Percentiles rank a stretch among this genome's conserved stretches.
phyloP scores from a whole-genome alignment of 1,284 basidiomycete species.

The Leccinum insolens region DNA sequence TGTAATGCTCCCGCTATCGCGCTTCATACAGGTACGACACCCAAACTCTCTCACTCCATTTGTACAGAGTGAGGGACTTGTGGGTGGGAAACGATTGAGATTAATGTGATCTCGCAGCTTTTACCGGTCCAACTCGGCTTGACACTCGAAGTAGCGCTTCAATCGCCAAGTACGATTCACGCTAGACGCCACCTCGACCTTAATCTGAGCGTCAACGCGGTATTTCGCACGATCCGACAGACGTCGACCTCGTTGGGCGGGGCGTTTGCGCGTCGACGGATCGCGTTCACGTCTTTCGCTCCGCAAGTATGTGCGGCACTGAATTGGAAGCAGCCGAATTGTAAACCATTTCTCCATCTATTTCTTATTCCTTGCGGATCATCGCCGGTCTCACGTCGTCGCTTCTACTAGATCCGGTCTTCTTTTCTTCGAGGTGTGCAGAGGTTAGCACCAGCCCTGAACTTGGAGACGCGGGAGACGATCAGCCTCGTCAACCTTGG shows the following conservation, averaged over 20 bases:
- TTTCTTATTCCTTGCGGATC: slow-evolving; percentile 20
- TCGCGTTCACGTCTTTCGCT: slow-evolving; percentile 88
- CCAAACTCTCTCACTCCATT: slow-evolving; percentile 5
- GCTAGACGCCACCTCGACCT: slow-evolving; percentile 63
- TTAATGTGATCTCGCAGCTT: slow-evolving; percentile 45
- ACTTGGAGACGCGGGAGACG: slow-evolving; percentile 48
- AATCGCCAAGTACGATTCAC: slow-evolving; percentile 37
- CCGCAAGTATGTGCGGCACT: slow-evolving; percentile 87
- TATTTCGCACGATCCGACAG: slow-evolving; percentile 82
- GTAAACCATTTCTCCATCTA: slow-evolving; percentile 45
- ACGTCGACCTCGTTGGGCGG: slow-evolving; percentile 55
- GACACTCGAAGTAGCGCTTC: slow-evolving; percentile 76
- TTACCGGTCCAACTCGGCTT: slow-evolving; percentile 77
- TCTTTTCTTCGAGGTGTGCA: slow-evolving; percentile 90
- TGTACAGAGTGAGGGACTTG: slow-evolving; percentile 11
- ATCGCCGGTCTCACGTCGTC: slow-evolving; percentile 16
- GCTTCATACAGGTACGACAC: slow-evolving; percentile 65
- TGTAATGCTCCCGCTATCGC: slow-evolving; percentile 72
- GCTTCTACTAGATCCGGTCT: slow-evolving; percentile 80
- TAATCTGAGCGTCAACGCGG: slow-evolving; percentile 81
- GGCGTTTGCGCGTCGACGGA: slow-evolving; percentile 61
- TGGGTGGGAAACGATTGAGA: slow-evolving; percentile 5
- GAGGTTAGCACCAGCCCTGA: slow-evolving; percentile 50
- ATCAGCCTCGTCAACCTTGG: slow-evolving; percentile 42
- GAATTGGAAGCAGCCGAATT: slow-evolving; percentile 99